Evolutionary conservation across 2,329 filamentous ascomycete species (phyloP), one percentile per base, ranked within the genome.

Genomic region (Fusarium stilboides): DNA sequence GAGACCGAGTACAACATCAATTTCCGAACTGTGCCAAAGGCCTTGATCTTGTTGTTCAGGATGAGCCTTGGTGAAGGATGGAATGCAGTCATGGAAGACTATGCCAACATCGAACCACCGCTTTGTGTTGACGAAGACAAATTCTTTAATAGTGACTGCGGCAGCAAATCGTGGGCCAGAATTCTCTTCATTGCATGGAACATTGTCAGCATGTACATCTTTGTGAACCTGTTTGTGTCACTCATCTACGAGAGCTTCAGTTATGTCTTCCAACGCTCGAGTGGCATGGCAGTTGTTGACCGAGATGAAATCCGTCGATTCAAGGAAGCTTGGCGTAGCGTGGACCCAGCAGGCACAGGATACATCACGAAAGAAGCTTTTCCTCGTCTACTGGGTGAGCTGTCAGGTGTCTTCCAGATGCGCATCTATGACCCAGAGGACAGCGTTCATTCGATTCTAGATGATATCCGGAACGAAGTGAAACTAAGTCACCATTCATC

Each of bases 171-270:
- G 39, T 99, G 96, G 94, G 94, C 96, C 9, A 87, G 94, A 52
- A 89, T 90, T 34, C 85, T 99, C 12, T 99, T 99, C 83, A 94
- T 98, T 60, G 89, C 92, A 6, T 99, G 96, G 96, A 99, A 99
- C 83, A 95, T 99, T 75, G 87, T 99, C 80, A 98, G 95, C 92
- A 99, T 99, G 96, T 99, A 99, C 82, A 97, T 99, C 75, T 99
- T 99, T 76, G 95, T 98, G 77, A 98, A 95, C 76, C 83, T 99
- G 77, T 99, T 99, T 79, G 95, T 99, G 62, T 99, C 96, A 49
- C 89, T 99, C 78, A 99, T 99, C 73, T 99, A 97, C 82, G 96
- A 99, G 83, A 98, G 94, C 81, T 99, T 99, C 86, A 97, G 94
- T 78, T 99, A 99, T 76, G 96, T 99, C 68, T 99, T 98, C 78